Percentiles rank a stretch among this genome's conserved stretches.
These are phyloP conservation scores for Beauveria sp. DNA, from an alignment of 2,329 filamentous ascomycete genomes.

Conservation along the genomic window DNA sequence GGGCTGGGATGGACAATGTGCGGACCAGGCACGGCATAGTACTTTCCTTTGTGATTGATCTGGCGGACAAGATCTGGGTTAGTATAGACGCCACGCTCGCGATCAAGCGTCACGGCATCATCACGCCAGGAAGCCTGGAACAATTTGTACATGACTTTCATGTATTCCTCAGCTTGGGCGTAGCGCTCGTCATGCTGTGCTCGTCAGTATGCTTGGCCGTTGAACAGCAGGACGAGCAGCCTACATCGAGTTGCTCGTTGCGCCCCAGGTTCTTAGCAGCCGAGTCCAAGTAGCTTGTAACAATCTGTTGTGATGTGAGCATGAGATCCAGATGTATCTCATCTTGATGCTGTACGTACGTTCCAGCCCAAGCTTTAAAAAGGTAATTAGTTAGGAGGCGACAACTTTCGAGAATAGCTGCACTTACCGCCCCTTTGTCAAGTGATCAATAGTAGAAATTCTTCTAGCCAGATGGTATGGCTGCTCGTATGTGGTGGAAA, in stretches of 20 bases:
- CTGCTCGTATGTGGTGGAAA: conserved; percentile 61
- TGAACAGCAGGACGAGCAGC: not conserved
- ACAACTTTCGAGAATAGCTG: not conserved
- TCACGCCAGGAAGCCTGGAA: conserved; percentile 50
- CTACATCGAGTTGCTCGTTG: conserved; percentile 37
- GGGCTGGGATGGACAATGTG: conserved; percentile 55
- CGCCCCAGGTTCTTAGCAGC: conserved; percentile 56
- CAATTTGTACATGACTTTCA: conserved; percentile 53
- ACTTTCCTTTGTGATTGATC: conserved; percentile 55
- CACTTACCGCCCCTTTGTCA: conserved; percentile 42
- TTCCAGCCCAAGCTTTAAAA: conserved; percentile 31
- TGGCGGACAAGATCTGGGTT: conserved; percentile 42
- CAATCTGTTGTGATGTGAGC: conserved; percentile 31
- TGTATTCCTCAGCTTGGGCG: conserved; percentile 49
- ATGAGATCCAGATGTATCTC: too few species aligned
- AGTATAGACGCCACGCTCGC: conserved; percentile 40
- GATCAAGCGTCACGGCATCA: conserved; percentile 50
- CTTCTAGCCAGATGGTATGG: conserved; percentile 60
- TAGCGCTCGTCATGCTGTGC: conserved; percentile 41
- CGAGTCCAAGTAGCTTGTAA: conserved; percentile 60
- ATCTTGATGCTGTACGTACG: conserved; percentile 4
- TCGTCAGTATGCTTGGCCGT: not conserved
- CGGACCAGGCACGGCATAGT: conserved; percentile 50
- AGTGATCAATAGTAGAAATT: conserved; percentile 58
- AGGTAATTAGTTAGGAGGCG: not conserved